Percentiles rank a stretch among this genome's conserved stretches.
phyloP scores from a whole-genome alignment of 305 asterid species.

The Plantago lanceolata region DNA sequence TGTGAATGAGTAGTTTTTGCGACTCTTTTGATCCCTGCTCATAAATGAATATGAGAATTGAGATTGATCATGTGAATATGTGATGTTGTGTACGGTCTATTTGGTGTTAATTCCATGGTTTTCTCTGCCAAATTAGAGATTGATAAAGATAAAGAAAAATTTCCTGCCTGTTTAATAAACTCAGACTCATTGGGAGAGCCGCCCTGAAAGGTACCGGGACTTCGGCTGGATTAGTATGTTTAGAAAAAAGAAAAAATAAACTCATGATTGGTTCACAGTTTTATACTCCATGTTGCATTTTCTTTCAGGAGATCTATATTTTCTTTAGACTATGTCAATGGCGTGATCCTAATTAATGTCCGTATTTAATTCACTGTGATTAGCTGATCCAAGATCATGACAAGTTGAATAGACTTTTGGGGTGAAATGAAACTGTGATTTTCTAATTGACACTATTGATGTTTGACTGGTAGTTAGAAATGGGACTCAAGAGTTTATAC shows the following conservation, averaged over 20 bases:
- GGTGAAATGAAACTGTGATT: too few species aligned
- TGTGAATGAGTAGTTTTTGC: not conserved
- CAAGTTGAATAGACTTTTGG: not conserved
- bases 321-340: not conserved
- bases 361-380: not conserved
- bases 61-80: too few species aligned
- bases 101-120: not conserved
- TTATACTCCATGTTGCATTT: not conserved
- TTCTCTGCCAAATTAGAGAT: not conserved
- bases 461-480: constrained; percentile 4
- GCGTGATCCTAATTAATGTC: not conserved
- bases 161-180: not conserved
- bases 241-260: too few species aligned
- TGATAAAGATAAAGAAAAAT: not conserved
- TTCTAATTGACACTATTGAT: not conserved
- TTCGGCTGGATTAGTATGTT: too few species aligned
- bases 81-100: too few species aligned
- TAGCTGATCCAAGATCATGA: not conserved
- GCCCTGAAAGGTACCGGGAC: too few species aligned
- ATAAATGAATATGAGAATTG: not conserved
- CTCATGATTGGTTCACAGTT: not conserved
- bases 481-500: not conserved
- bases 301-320: too few species aligned
- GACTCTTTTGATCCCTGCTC: not conserved
- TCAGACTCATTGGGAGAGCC: too few species aligned